Evolutionary conservation across 345 rosid species (phyloP), one percentile per base, ranked within the genome.

Genomic region (Gossypium sturtianum): DNA sequence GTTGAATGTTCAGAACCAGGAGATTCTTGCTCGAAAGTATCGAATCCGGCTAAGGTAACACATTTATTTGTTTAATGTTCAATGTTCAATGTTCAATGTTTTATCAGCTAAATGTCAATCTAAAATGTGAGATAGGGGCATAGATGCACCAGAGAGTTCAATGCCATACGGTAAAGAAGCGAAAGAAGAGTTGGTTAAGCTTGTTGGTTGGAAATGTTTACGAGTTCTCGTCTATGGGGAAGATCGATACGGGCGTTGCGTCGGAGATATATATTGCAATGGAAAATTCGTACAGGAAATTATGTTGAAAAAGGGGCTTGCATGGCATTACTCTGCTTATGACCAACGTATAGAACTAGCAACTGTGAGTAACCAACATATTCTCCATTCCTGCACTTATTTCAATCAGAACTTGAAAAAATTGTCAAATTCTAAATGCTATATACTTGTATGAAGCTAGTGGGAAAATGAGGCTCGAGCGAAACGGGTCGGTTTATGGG

Each of bases 271-370:
- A 52, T 84, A 95, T 62, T 86, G 93, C 81, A 87, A 93, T 77
- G 92, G 91, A 47, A 80, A 77, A 64, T 93, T 89, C 77, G 84
- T 81, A 49, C 91, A 90, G 97, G 96, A 95, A 79, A 49, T 68
- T 65, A 89, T 90, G 97, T 89, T 91, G 48, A 91, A 89, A 86
- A 91, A 87, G 77, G 96, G 98, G 29, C 45, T 82, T 69, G 98
- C 92, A 15, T 93, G 99, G 96, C 99, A 93, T 80, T 91, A 90
- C 76, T 5, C 76, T 16, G 87, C 88, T n/a, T 93, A 87, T 77
- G 98, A 91, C 82, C 76, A 84, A 49, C 89, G 90, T 47, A 2
- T 9, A 12, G 91, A 86, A 73, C 78, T 93, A 17, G 91, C 89
- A 66, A 73, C 82, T 74, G 97, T 83, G 66, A 73, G 86, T 63